Evolutionary conservation across 2,329 filamentous ascomycete species (phyloP).

Genomic region (Fusarium sp.): DNA sequence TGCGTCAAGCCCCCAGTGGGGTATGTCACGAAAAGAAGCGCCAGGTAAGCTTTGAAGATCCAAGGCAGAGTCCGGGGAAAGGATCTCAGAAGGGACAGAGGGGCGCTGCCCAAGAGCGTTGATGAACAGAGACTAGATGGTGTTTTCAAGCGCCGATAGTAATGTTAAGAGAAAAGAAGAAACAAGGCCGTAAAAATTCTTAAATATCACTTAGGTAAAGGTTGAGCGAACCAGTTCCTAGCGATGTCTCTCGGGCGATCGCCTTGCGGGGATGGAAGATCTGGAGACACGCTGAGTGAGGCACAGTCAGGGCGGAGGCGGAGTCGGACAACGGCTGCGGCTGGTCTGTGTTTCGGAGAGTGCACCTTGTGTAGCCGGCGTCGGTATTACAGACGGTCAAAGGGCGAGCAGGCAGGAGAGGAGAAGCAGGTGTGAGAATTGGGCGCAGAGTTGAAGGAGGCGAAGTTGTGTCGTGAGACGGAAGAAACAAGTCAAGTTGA

Average conservation of each 20-base stretch:
- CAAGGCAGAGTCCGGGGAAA: background rate
- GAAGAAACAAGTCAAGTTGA: background rate
- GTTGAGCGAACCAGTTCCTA: conserved; percentile 4
- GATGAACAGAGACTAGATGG: background rate
- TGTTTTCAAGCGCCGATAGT: background rate
- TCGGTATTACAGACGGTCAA: background rate
- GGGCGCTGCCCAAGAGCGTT: conserved; percentile 8
- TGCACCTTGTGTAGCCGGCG: background rate
- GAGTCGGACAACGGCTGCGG: background rate
- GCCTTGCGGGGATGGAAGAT: conserved; percentile 30
- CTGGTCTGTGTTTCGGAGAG: background rate
- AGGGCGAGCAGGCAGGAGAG: background rate
- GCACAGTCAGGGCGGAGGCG: conserved; percentile 17
- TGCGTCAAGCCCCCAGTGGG: conserved; percentile 13
- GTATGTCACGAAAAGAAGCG: background rate
- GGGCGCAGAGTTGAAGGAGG: conserved; percentile 19
- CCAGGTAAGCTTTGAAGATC: background rate
- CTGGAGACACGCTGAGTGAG: conserved; percentile 21
- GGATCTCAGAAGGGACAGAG: background rate
- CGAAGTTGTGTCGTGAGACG: conserved; percentile 25
- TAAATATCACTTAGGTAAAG: conserved; percentile 11
- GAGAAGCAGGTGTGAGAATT: background rate
- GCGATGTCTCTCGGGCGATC: conserved; percentile 30
- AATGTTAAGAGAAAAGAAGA: background rate
- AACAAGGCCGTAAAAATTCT: background rate